Evolutionary conservation across 805 yeast genomes (phyloP).

Genomic region (Pichia gijzeniarum): DNA sequence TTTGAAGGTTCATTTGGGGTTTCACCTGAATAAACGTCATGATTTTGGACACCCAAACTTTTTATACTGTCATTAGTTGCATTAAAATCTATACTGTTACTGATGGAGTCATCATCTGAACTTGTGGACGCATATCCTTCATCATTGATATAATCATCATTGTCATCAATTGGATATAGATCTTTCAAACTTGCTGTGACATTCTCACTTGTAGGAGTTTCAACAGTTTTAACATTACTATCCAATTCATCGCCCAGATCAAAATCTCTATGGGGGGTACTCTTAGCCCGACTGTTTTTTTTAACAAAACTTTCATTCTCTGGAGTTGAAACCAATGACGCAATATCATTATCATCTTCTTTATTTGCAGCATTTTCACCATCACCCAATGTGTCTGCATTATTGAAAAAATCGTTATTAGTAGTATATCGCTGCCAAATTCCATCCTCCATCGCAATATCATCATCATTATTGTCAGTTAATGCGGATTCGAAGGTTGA

Average conservation of each 20-base stretch:
- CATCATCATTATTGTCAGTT: neutral
- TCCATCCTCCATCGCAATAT: neutral
- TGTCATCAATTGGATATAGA: slow-evolving; percentile 12
- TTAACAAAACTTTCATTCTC: no score
- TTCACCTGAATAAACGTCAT: no score
- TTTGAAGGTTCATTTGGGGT: neutral
- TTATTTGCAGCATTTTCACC: neutral
- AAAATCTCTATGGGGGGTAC: slow-evolving; percentile 4
- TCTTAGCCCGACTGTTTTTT: neutral
- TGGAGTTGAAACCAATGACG: neutral
- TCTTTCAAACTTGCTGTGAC: slow-evolving; percentile 4
- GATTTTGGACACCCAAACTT: no score
- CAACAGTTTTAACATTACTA: slow-evolving; percentile 3
- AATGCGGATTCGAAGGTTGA: neutral
- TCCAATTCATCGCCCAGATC: slow-evolving; percentile 16
- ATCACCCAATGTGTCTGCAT: neutral
- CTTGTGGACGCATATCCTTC: neutral
- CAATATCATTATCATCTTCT: neutral
- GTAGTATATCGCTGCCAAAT: slow-evolving; percentile 8
- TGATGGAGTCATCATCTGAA: no score
- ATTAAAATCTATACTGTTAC: no score
- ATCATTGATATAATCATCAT: slow-evolving; percentile 1
- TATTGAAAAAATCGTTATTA: slow-evolving; percentile 6
- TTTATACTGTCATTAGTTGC: no score
- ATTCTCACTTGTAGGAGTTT: no score